Base-by-base conservation (phyloP, 495 filamentous ascomycete species). In the Neurospora sp. region DNA sequence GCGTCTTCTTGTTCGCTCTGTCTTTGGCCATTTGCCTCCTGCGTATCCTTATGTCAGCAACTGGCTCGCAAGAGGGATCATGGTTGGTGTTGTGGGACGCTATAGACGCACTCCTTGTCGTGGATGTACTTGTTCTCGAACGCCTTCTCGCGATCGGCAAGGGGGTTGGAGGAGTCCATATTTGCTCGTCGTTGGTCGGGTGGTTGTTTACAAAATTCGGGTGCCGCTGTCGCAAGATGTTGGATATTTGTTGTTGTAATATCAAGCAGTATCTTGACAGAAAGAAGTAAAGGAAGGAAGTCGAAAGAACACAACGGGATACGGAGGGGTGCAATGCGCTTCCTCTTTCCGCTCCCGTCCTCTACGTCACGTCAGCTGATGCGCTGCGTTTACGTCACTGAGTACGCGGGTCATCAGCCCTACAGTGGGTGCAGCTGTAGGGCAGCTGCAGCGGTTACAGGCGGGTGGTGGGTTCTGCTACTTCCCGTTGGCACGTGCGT, bases 41-140 rank as follows among this genome's bases (percentile, higher is more conserved):
- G 69, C 0, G 0, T 1, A 60, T 9, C 0, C 0, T 27, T 27
- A 16, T 20, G 62, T 73, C 38, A 71, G 41, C 35, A n/a, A 23
- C 11, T 70, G 39, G n/a, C 6, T 20, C 42, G 2, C 31, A 31
- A 23, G 11, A 40, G 2, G 1, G 5, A n/a, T 4, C 4, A 20
- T 31, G 46, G 14, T 14, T 3, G 14, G 14, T 31, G 42, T 16
- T 5, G 11, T 4, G 6, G 14, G 1, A 71, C 31, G 31, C 31
- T 31, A 31, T 31, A 31, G 31, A 31, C 80, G 10, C 27, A 80
- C 80, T 81, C 80, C 72, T 80, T 80, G 60, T 80, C 78, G 10
- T 77, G 70, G 62, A 81, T 80, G 23, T 75, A 81, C 49, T 81
- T 77, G 60, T 79, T 76, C 74, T 81, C 80, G n/a, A 80, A 23